phyloP scores from a whole-genome alignment of 768 basidiomycete genomes.

The Kwoniella sp. region DNA sequence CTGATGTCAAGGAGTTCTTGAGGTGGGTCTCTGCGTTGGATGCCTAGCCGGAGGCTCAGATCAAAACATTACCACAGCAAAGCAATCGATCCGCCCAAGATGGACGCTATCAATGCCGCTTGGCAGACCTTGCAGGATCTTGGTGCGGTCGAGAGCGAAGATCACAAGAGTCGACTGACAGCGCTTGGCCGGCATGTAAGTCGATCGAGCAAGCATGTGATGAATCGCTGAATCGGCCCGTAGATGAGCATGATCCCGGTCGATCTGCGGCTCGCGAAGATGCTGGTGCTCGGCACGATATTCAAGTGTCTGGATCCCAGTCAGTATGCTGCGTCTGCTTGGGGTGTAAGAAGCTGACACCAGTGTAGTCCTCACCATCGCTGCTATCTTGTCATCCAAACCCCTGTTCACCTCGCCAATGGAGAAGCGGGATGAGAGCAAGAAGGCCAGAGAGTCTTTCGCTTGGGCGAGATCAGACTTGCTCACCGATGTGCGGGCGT shows the following conservation, averaged over 20 bases:
- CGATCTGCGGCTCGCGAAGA: constrained; percentile 85
- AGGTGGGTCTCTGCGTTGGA: constrained; percentile 6
- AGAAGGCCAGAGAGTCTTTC: constrained; percentile 65
- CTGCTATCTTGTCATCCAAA: constrained; percentile 78
- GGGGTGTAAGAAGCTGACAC: background rate
- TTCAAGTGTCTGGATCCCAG: constrained; percentile 74
- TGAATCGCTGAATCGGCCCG: background rate
- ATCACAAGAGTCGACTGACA: constrained; percentile 58
- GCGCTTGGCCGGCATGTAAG: constrained; percentile 76
- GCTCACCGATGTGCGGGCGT: constrained; percentile 74
- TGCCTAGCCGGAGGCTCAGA: background rate
- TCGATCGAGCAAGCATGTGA: background rate
- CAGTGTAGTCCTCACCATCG: constrained; percentile 64
- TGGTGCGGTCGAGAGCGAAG: constrained; percentile 65
- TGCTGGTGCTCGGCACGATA: constrained; percentile 78
- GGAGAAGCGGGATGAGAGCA: constrained; percentile 77
- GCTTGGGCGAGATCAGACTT: constrained; percentile 72
- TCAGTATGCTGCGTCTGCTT: background rate
- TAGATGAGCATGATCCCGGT: constrained; percentile 74
- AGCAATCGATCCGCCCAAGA: constrained; percentile 78
- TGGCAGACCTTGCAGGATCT: constrained; percentile 69
- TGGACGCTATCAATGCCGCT: constrained; percentile 70
- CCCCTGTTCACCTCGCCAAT: constrained; percentile 76
- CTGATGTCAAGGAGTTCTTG: constrained; percentile 65
- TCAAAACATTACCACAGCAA: constrained; percentile 53